Conservation (phyloP, 2,329 filamentous ascomycete genomes). For the Sclerotinia borealis region DNA sequence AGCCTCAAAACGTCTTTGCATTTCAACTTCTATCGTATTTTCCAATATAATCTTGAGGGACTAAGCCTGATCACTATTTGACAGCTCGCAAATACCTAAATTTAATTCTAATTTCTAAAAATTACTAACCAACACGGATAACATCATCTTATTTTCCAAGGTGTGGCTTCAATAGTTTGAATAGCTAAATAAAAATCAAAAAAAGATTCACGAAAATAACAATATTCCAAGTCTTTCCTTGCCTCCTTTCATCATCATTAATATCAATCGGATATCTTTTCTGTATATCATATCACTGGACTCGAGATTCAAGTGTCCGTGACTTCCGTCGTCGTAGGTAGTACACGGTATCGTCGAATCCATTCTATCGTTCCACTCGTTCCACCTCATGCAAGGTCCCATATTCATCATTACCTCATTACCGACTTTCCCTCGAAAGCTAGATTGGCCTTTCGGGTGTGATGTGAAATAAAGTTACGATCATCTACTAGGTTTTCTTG, state of each 20-base stretch:
- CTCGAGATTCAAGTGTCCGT: not conserved
- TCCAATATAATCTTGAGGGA: not conserved
- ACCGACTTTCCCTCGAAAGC: slow-evolving; percentile 4
- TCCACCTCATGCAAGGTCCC: slow-evolving; percentile 6
- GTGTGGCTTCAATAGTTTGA: slow-evolving; percentile 12
- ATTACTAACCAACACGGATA: no score
- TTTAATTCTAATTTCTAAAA: not conserved
- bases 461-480: slow-evolving; percentile 8
- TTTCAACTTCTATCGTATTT: not conserved
- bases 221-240: not conserved
- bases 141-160: not conserved
- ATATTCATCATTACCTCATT: slow-evolving; percentile 4
- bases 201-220: not conserved
- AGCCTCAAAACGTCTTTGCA: not conserved
- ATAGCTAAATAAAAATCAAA: not conserved
- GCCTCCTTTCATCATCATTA: not conserved
- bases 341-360: slow-evolving; percentile 4
- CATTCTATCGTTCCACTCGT: not conserved
- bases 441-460: slow-evolving; percentile 7
- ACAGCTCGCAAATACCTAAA: not conserved
- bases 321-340: slow-evolving; percentile 5
- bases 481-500: not conserved
- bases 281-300: not conserved
- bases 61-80: not conserved
- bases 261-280: not conserved